Percentiles rank a stretch among this genome's conserved stretches.
Conservation (phyloP, 768 basidiomycete species). For the Porphyrellus cyaneotinctus region DNA sequence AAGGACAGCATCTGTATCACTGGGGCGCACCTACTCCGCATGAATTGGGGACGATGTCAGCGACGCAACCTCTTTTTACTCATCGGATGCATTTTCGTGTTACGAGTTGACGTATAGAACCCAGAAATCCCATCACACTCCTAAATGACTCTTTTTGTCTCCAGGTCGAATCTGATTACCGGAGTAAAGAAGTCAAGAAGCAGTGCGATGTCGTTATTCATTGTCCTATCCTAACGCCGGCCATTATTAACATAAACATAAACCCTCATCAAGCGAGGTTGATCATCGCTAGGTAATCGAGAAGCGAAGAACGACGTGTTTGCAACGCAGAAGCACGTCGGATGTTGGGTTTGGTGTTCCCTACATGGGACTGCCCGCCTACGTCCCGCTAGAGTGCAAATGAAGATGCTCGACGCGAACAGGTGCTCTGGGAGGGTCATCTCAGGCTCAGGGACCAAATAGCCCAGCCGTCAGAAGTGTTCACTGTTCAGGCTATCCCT, state of each 20-base stretch:
- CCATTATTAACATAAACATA: constrained; percentile 59
- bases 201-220: constrained; percentile 82
- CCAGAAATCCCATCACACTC: neutral
- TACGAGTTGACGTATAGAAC: constrained; percentile 15
- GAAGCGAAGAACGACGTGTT: constrained; percentile 10
- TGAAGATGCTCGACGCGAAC: neutral
- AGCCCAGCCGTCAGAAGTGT: neutral
- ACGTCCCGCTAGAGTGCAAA: neutral
- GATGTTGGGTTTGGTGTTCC: neutral
- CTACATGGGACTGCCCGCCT: neutral
- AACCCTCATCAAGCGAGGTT: constrained; percentile 94
- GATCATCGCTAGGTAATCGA: constrained; percentile 94
- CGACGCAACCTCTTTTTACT: constrained; percentile 89
- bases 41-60: constrained; percentile 85
- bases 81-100: constrained; percentile 88
- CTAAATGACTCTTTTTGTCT: neutral
- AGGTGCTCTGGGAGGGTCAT: constrained; percentile 1
- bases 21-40: constrained; percentile 95
- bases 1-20: constrained; percentile 62
- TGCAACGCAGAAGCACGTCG: neutral
- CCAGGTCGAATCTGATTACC: neutral
- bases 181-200: constrained; percentile 10
- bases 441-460: neutral
- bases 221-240: constrained; percentile 95
- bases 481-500: neutral